phyloP scores from a whole-genome alignment of 345 rosid genomes.

The Luvunga scandens region DNA sequence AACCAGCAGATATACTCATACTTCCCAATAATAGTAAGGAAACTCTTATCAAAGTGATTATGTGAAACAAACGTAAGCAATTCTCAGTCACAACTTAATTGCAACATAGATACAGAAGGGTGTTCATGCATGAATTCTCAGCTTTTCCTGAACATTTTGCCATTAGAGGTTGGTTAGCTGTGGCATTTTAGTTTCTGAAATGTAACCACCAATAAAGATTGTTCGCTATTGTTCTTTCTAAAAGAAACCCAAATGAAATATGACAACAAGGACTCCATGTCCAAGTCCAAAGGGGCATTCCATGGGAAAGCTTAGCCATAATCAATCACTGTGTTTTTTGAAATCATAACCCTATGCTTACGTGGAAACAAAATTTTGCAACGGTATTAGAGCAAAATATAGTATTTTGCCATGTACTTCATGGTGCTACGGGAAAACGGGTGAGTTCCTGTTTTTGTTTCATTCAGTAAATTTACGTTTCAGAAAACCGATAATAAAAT shows the following conservation, averaged over 20 bases:
- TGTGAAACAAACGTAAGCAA: slow-evolving; percentile 6
- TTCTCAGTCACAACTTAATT: background rate
- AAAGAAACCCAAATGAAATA: background rate
- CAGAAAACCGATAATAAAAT: background rate
- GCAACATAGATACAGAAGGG: background rate
- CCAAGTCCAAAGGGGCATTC: background rate
- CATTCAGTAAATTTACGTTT: background rate
- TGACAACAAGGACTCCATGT: background rate
- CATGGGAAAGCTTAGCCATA: background rate
- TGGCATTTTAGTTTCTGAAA: background rate
- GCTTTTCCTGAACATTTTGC: background rate
- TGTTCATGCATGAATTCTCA: background rate
- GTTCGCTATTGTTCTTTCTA: background rate
- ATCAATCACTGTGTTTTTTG: background rate
- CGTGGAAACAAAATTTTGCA: background rate
- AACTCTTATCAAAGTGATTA: slow-evolving; percentile 13
- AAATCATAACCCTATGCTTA: background rate
- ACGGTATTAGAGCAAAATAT: background rate
- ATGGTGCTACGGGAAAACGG: background rate
- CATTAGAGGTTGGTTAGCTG: background rate
- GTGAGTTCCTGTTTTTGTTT: background rate
- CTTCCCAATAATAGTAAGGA: slow-evolving; percentile 26
- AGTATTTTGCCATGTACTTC: background rate
- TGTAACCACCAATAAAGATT: background rate
- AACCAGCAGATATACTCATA: slow-evolving; percentile 33